These are phyloP conservation scores for Patellaria atrata DNA, from an alignment of 495 filamentous ascomycete genomes.

Conservation along the genomic window DNA sequence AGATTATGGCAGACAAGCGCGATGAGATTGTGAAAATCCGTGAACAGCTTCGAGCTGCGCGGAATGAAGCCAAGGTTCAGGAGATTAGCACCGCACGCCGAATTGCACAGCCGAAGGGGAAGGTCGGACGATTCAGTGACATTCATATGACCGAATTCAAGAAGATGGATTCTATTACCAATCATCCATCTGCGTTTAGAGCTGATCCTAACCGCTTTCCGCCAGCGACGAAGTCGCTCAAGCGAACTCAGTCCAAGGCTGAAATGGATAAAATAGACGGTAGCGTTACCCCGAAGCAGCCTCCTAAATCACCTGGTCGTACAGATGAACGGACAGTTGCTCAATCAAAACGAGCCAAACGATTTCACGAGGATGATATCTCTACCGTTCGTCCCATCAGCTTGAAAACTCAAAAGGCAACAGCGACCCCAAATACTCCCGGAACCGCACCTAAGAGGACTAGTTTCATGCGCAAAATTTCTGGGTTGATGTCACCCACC, in stretches of 20 bases:
- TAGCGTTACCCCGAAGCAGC: constrained; percentile 2
- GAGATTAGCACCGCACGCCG: constrained; percentile 38
- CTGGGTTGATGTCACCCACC: constrained; percentile 60
- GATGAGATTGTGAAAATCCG: constrained; percentile 55
- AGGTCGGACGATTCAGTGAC: constrained; percentile 60
- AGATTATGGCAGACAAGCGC: constrained; percentile 63
- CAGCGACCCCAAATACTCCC: constrained; percentile 24
- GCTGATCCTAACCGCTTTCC: constrained; percentile 43
- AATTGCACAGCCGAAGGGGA: constrained; percentile 67
- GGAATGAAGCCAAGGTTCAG: constrained; percentile 8
- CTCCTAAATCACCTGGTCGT: constrained; percentile 12
- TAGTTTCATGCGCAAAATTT: constrained; percentile 30
- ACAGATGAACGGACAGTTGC: constrained; percentile 18
- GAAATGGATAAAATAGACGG: constrained; percentile 44
- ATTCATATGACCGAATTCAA: constrained; percentile 77
- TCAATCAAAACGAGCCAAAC: constrained; percentile 51
- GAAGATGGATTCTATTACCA: constrained; percentile 92
- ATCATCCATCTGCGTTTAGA: constrained; percentile 67
- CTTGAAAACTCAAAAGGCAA: constrained; percentile 33
- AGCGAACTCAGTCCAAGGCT: constrained; percentile 63
- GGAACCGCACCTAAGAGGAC: constrained; percentile 6
- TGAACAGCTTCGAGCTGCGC: constrained; percentile 27
- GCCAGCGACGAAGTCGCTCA: constrained; percentile 42
- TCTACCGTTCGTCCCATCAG: constrained; percentile 39
- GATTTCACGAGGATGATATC: constrained; percentile 41